Evolutionary conservation across 495 filamentous ascomycete species (phyloP).

Genomic region (Xylaria nigripes): DNA sequence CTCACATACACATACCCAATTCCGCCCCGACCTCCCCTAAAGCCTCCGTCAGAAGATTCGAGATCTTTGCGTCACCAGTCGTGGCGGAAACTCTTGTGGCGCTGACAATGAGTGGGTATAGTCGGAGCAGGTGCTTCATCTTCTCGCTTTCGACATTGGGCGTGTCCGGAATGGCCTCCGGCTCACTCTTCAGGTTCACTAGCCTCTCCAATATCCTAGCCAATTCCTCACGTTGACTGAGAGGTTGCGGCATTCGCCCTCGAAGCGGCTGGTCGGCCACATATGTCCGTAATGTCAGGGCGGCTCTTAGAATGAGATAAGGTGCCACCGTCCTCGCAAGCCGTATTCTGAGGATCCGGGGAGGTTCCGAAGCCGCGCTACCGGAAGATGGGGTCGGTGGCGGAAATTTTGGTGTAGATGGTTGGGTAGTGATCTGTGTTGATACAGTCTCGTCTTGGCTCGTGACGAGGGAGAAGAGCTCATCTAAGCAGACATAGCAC

Average conservation of each 20-base stretch:
- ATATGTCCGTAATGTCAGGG: constrained; percentile 70
- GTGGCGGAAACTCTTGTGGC: constrained; percentile 61
- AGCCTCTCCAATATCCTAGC: constrained; percentile 59
- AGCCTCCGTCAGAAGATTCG: constrained; percentile 48
- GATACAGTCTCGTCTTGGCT: constrained; percentile 31
- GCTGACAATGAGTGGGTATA: constrained; percentile 73
- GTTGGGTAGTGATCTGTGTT: constrained; percentile 21
- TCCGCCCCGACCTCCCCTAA: constrained; percentile 60
- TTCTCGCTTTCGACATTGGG: constrained; percentile 45
- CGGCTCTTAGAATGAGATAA: constrained; percentile 74
- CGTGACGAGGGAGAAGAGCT: constrained; percentile 66
- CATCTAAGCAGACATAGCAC: constrained; percentile 70
- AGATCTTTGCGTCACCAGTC: constrained; percentile 53
- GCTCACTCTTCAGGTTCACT: constrained; percentile 58
- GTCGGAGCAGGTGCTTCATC: constrained; percentile 64
- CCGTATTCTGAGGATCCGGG: constrained; percentile 36
- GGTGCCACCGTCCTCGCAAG: constrained; percentile 74
- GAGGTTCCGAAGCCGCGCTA: constrained; percentile 16
- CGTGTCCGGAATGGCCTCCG: constrained; percentile 60
- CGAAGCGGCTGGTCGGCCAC: constrained; percentile 87
- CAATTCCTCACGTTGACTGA: constrained; percentile 69
- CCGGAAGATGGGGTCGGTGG: constrained; percentile 4
- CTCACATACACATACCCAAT: constrained; percentile 45
- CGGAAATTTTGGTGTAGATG: constrained; percentile 22
- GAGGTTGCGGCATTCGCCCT: constrained; percentile 86